These are phyloP conservation scores for Eutrema heterophyllum DNA, from an alignment of 345 rosid genomes.

Conservation along the genomic window DNA sequence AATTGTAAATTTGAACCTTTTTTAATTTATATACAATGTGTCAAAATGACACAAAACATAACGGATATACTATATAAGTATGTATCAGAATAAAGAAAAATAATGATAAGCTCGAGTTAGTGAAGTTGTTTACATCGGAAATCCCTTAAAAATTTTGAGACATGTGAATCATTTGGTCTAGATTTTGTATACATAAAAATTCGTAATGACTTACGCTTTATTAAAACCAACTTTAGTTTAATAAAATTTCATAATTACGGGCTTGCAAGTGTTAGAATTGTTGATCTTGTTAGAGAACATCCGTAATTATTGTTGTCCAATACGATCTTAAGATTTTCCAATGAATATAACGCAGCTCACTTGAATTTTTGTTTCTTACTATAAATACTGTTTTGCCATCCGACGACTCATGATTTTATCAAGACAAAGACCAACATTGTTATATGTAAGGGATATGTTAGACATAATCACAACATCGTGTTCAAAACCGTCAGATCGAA, in stretches of 20 bases:
- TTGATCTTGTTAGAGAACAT: background rate
- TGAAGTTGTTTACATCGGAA: conserved; percentile 14
- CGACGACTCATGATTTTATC: background rate
- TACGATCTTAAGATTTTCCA: background rate
- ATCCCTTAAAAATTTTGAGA: background rate
- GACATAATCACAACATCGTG: background rate
- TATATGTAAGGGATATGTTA: background rate
- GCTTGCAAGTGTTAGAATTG: background rate
- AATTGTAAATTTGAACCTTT: too few relatives aligned
- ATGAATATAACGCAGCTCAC: background rate
- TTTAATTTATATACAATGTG: background rate
- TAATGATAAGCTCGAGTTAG: background rate
- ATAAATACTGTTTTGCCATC: background rate
- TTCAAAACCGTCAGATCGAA: background rate
- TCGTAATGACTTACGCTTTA: background rate
- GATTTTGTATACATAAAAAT: background rate
- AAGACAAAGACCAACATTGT: background rate
- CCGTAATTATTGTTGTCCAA: background rate
- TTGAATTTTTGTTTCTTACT: background rate
- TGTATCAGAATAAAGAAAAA: background rate
- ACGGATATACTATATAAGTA: background rate
- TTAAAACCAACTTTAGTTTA: background rate
- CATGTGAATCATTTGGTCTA: conserved; percentile 9
- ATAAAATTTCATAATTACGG: background rate
- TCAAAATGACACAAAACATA: background rate